These are phyloP conservation scores for Chaetomidium leptoderma DNA, from an alignment of 495 filamentous ascomycete genomes.

Conservation along the genomic window DNA sequence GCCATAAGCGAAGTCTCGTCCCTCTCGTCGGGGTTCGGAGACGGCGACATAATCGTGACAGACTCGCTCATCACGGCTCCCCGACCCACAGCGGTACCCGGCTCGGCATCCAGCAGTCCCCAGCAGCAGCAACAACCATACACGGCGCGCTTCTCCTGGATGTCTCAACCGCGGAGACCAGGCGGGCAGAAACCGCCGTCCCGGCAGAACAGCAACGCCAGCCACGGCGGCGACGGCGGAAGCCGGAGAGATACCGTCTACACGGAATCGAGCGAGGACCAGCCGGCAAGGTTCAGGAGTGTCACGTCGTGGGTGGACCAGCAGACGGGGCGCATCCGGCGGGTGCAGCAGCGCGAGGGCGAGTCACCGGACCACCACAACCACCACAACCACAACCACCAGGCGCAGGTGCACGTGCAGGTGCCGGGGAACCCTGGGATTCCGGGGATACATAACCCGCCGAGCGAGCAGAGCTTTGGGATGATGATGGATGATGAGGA, in stretches of 20 bases:
- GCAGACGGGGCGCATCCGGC: slow-evolving; percentile 44
- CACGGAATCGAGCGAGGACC: slow-evolving; percentile 46
- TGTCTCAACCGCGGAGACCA: slow-evolving; percentile 22
- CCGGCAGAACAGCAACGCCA: slow-evolving; percentile 3
- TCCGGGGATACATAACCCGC: slow-evolving; percentile 33
- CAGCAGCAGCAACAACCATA: slow-evolving; percentile 10
- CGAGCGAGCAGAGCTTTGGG: slow-evolving; percentile 29
- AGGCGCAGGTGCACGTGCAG: slow-evolving; percentile 15
- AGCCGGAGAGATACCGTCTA: slow-evolving; percentile 42
- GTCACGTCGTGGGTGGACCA: slow-evolving; percentile 61
- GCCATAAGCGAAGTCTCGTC: slow-evolving; percentile 44
- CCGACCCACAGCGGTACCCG: slow-evolving; percentile 16
- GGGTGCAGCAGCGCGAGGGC: slow-evolving; percentile 31
- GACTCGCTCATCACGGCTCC: slow-evolving; percentile 10
- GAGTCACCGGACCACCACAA: too few relatives aligned
- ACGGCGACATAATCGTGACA: slow-evolving; percentile 45
- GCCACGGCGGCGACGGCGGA: background rate
- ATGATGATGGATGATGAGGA: slow-evolving; percentile 39
- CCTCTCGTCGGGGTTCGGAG: slow-evolving; percentile 52
- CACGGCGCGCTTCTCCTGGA: slow-evolving; percentile 39
- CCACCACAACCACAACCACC: too few relatives aligned
- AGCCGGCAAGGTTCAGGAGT: slow-evolving; percentile 51
- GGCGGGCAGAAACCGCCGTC: background rate
- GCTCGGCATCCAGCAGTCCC: background rate
- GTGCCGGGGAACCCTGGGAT: slow-evolving; percentile 30